Percentiles rank a stretch among this genome's conserved stretches.
Evolutionary conservation across 352 stramenopile species (phyloP).

Genomic region (Globisporangium spinosum): DNA sequence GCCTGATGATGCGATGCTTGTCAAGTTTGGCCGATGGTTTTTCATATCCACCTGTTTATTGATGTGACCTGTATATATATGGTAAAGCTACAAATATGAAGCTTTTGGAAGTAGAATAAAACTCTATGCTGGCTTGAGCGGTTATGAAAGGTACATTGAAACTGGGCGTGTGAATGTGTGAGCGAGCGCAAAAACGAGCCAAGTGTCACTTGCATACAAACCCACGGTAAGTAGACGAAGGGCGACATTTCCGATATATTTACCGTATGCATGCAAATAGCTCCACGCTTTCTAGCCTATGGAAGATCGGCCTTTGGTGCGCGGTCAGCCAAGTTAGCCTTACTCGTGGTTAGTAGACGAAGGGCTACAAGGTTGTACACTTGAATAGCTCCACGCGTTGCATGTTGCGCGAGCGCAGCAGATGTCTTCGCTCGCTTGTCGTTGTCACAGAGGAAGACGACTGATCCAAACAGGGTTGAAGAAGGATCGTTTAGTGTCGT

Average conservation of each 20-base stretch:
- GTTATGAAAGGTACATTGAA: background rate
- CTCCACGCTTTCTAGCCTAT: background rate
- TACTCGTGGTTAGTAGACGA: background rate
- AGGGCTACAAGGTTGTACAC: background rate
- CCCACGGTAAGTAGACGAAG: slow-evolving; percentile 5
- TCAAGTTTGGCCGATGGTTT: slow-evolving; percentile 1
- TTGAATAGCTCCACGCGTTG: background rate
- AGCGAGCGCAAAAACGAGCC: slow-evolving; percentile 6
- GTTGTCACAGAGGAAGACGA: background rate
- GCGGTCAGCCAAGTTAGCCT: background rate
- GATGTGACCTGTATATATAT: background rate
- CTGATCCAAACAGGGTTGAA: background rate
- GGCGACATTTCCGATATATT: background rate
- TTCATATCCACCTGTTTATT: background rate
- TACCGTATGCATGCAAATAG: background rate
- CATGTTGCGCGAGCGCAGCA: background rate
- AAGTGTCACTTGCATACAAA: slow-evolving; percentile 10
- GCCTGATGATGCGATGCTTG: slow-evolving; percentile 9
- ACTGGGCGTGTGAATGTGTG: slow-evolving; percentile 11
- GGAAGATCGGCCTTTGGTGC: too few species aligned
- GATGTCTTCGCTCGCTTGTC: background rate
- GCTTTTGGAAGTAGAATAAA: background rate
- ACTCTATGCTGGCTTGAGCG: background rate
- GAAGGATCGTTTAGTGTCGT: too few species aligned
- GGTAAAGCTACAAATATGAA: background rate